These are phyloP conservation scores for Emergomyces pasteurianus DNA, from an alignment of 2,329 filamentous ascomycete species.

Conservation along the genomic window DNA sequence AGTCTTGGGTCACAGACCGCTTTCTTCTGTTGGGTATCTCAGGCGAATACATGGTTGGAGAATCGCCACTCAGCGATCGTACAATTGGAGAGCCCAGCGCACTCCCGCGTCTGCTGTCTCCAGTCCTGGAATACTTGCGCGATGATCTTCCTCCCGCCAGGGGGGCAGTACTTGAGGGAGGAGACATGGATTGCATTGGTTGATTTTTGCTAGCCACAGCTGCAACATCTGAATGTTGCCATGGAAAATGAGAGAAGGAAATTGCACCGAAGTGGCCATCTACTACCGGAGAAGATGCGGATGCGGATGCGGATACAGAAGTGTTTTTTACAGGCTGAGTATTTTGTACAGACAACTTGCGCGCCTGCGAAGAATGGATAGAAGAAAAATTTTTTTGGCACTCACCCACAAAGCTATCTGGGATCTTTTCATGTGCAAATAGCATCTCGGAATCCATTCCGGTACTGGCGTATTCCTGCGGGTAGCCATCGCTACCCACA, in stretches of 20 bases:
- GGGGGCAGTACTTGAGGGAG: neutral
- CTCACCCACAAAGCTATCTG: conserved; percentile 36
- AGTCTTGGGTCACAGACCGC: conserved; percentile 1
- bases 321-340: neutral
- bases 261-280: neutral
- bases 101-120: neutral
- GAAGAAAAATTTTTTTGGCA: conserved; percentile 27
- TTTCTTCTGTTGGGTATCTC: conserved; percentile 1
- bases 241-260: neutral
- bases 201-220: neutral
- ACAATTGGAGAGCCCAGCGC: neutral
- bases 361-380: neutral
- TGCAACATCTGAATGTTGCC: conserved; percentile 1
- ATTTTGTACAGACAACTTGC: neutral
- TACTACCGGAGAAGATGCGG: neutral
- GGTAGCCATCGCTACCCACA: conserved; percentile 48
- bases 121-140: neutral
- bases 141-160: neutral
- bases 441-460: conserved; percentile 32
- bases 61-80: neutral
- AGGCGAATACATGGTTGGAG: neutral
- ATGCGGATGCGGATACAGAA: neutral
- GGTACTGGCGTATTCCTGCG: conserved; percentile 38
- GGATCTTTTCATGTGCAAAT: conserved; percentile 33
- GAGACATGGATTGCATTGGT: conserved; percentile 1